phyloP scores from a whole-genome alignment of 2,329 filamentous ascomycete genomes.

The Cladosporium sphaerospermum region DNA sequence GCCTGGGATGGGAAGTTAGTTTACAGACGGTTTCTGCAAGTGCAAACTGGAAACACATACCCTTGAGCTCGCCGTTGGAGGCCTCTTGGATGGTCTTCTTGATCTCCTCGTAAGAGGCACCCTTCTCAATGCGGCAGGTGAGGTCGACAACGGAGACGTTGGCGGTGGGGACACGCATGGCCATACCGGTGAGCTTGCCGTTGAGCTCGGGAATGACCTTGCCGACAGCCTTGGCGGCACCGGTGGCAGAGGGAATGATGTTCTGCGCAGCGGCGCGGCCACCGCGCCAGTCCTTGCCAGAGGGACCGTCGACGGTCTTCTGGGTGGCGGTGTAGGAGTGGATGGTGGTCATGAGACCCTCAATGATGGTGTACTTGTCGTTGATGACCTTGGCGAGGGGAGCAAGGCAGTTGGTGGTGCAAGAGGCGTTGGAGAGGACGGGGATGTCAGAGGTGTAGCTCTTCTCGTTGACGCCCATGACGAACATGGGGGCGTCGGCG shows the following conservation, averaged over 20 bases:
- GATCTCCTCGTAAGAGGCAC: slow-evolving; percentile 82
- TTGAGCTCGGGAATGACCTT: slow-evolving; percentile 98
- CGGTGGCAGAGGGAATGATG: slow-evolving; percentile 98
- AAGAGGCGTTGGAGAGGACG: slow-evolving; percentile 98
- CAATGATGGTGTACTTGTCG: slow-evolving; percentile 95
- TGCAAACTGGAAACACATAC: slow-evolving; percentile 43
- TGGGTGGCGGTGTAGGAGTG: slow-evolving; percentile 99
- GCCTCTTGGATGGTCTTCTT: slow-evolving; percentile 73
- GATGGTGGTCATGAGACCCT: slow-evolving; percentile 99
- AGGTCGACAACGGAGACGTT: slow-evolving; percentile 99
- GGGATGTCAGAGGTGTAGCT: slow-evolving; percentile 83
- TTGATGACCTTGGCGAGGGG: slow-evolving; percentile 98
- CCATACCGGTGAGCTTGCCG: slow-evolving; percentile 99
- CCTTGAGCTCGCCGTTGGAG: slow-evolving; percentile 76
- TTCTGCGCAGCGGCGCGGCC: slow-evolving; percentile 98
- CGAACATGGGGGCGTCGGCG: slow-evolving; percentile 98
- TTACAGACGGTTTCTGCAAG: slow-evolving; percentile 1
- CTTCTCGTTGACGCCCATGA: slow-evolving; percentile 98
- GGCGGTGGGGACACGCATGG: slow-evolving; percentile 96
- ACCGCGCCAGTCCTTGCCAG: slow-evolving; percentile 98
- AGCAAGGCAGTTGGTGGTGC: slow-evolving; percentile 99
- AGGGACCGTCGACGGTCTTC: slow-evolving; percentile 98
- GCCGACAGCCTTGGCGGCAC: slow-evolving; percentile 99
- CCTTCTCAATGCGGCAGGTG: slow-evolving; percentile 90
- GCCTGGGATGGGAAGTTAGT: slow-evolving; percentile 45